Base-by-base conservation (phyloP, 164 flowering plant species). In the Aristolochia californica region DNA sequence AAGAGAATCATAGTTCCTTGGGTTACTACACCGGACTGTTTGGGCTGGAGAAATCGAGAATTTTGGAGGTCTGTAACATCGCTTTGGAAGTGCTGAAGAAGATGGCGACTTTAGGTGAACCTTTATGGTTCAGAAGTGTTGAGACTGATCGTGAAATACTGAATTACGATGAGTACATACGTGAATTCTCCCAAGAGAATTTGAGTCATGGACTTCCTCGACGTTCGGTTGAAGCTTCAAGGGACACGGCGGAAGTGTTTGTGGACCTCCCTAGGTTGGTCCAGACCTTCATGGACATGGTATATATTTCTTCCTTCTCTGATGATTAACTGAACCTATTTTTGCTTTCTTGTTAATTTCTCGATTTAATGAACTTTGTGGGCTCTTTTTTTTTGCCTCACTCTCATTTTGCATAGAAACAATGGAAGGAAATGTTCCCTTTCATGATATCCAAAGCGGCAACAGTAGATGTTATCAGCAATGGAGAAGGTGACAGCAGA, bases 351-450 rank as follows among this genome's bases (percentile, higher is more conserved):
- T 15, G 16, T n/a, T n/a, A n/a, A n/a, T n/a, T n/a, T n/a, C n/a
- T n/a, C n/a, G n/a, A n/a, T n/a, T n/a, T n/a, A n/a, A n/a, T n/a
- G n/a, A n/a, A n/a, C n/a, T n/a, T n/a, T n/a, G n/a, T n/a, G n/a
- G n/a, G n/a, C n/a, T n/a, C 14, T 18, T 15, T 40, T 34, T 57
- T 12, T 13, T 16, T 23, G 10, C 27, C 22, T 55, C 16, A 20
- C 13, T 47, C 9, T 18, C 12, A 21, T 54, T 15, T 28, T 54
- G 14, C 55, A 51, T 34, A 94, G 99, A 84, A 84, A 68, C 95
- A 83, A 72, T 94, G 97, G 97, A 88, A 83, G 75, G 95, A 91
- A 61, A 83, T 94, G 91, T 90, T 94, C 61, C 89, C 97, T 18
- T 75, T 79, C 74, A 50, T 90, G 76, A 76, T 94, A 57, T 78